A percentile compares a stretch with the other conserved stretches of the same genome.
phyloP scores from a whole-genome alignment of 1,284 basidiomycete genomes.

The Meira miltonrushii region DNA sequence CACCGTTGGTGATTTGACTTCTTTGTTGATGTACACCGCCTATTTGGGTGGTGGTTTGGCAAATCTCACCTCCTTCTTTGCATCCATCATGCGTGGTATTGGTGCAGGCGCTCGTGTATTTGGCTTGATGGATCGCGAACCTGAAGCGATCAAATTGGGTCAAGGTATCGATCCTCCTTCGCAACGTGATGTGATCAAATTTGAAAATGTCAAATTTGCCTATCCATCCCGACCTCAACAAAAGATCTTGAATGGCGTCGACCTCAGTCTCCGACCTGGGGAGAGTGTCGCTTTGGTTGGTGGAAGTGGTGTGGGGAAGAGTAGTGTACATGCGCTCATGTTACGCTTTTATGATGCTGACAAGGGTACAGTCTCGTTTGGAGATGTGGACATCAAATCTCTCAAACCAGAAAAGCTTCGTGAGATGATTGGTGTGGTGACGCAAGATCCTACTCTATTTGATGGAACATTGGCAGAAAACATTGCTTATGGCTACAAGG shows the following conservation, averaged over 20 bases:
- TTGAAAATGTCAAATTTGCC: conserved; percentile 54
- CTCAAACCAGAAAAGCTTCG: conserved; percentile 61
- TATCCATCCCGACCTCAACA: conserved; percentile 53
- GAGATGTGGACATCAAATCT: conserved; percentile 81
- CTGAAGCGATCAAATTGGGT: conserved; percentile 36
- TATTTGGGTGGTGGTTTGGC: conserved; percentile 67
- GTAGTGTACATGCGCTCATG: conserved; percentile 72
- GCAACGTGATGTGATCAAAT: conserved; percentile 40
- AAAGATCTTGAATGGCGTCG: conserved; percentile 52
- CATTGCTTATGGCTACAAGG: conserved; percentile 76
- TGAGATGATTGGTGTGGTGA: conserved; percentile 43
- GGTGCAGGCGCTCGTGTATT: conserved; percentile 90
- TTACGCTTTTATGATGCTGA: conserved; percentile 89
- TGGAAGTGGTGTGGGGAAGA: conserved; percentile 61
- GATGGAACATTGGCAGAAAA: conserved; percentile 87
- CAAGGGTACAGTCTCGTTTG: conserved; percentile 72
- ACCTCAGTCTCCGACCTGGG: conserved; percentile 49
- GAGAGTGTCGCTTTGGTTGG: conserved; percentile 53
- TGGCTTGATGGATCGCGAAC: conserved; percentile 70
- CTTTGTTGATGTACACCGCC: conserved; percentile 84
- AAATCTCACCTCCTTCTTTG: conserved; percentile 55
- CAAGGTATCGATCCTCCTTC: conserved; percentile 20
- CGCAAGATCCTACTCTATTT: conserved; percentile 48
- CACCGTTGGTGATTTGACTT: conserved; percentile 58
- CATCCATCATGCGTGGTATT: conserved; percentile 64